A percentile compares a stretch with the other conserved stretches of the same genome.
These are phyloP conservation scores for Graphiopsis chlorocephala DNA, from an alignment of 2,329 filamentous ascomycete genomes.

Conservation along the genomic window DNA sequence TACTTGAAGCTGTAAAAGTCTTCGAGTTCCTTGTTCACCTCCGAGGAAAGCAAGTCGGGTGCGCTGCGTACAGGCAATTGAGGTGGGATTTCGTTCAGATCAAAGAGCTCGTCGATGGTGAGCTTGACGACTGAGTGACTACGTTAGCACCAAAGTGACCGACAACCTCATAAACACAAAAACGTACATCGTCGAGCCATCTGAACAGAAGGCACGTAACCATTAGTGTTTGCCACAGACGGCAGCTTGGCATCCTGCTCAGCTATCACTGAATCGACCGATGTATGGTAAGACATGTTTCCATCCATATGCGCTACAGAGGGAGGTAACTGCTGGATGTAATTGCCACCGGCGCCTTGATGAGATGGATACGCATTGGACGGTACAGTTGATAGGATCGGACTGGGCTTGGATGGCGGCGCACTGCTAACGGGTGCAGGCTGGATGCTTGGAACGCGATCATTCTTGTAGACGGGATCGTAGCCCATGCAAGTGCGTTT, in stretches of 20 bases:
- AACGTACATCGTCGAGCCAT: slow-evolving; percentile 31
- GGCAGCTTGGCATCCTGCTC: slow-evolving; percentile 14
- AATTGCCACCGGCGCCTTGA: background rate
- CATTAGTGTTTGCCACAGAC: slow-evolving; percentile 18
- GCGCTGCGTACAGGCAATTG: slow-evolving; percentile 44
- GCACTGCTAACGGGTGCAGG: slow-evolving; percentile 51
- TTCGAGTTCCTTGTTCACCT: slow-evolving; percentile 62
- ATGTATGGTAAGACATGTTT: slow-evolving; percentile 52
- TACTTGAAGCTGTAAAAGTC: slow-evolving; percentile 77
- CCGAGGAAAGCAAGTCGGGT: slow-evolving; percentile 35
- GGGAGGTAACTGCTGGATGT: slow-evolving; percentile 17
- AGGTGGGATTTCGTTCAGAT: slow-evolving; percentile 59
- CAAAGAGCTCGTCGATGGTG: slow-evolving; percentile 70
- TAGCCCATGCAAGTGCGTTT: slow-evolving; percentile 85
- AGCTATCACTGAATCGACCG: slow-evolving; percentile 64
- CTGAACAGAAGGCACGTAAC: slow-evolving; percentile 25
- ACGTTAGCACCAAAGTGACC: slow-evolving; percentile 18
- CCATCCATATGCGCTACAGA: slow-evolving; percentile 13
- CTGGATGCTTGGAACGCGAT: slow-evolving; percentile 61
- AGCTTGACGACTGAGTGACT: slow-evolving; percentile 41
- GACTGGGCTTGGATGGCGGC: slow-evolving; percentile 1
- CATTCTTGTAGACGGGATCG: slow-evolving; percentile 78
- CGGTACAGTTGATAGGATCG: background rate
- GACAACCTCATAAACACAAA: background rate
- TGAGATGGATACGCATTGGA: slow-evolving; percentile 17